These are phyloP conservation scores for Lactifluus hygrophoroides DNA, from an alignment of 768 basidiomycete species.

Conservation along the genomic window DNA sequence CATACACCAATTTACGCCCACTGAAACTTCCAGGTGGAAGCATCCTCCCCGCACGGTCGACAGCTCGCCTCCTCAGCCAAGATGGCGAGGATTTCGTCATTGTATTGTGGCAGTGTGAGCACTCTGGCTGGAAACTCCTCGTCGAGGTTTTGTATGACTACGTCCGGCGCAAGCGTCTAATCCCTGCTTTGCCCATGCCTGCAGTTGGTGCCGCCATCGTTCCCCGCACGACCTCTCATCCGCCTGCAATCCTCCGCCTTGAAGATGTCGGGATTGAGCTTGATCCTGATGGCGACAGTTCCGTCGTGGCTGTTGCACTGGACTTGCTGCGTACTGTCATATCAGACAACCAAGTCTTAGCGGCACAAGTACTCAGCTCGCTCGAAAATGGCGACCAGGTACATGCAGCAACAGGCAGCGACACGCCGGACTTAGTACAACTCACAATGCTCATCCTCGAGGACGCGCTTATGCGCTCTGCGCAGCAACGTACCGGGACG, in stretches of 20 bases:
- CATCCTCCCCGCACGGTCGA: constrained; percentile 53
- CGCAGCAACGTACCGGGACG: constrained; percentile 27
- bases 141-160: constrained; percentile 76
- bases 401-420: constrained; percentile 43
- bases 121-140: constrained; percentile 82
- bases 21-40: constrained; percentile 72
- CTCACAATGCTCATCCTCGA: constrained; percentile 75
- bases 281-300: constrained; percentile 51
- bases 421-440: constrained; percentile 67
- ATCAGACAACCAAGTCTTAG: constrained; percentile 56
- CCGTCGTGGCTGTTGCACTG: constrained; percentile 60
- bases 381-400: constrained; percentile 45
- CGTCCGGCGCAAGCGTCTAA: constrained; percentile 47
- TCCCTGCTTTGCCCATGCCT: constrained; percentile 23
- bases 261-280: constrained; percentile 71
- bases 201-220: not conserved
- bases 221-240: constrained; percentile 1
- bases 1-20: constrained; percentile 57
- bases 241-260: constrained; percentile 33
- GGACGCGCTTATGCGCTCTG: constrained; percentile 55
- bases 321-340: constrained; percentile 75
- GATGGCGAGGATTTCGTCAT: constrained; percentile 63
- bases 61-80: constrained; percentile 62
- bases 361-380: constrained; percentile 55
- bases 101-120: constrained; percentile 71